Conservation (phyloP, 2,329 filamentous ascomycete species). For the Fusarium paranaense region DNA sequence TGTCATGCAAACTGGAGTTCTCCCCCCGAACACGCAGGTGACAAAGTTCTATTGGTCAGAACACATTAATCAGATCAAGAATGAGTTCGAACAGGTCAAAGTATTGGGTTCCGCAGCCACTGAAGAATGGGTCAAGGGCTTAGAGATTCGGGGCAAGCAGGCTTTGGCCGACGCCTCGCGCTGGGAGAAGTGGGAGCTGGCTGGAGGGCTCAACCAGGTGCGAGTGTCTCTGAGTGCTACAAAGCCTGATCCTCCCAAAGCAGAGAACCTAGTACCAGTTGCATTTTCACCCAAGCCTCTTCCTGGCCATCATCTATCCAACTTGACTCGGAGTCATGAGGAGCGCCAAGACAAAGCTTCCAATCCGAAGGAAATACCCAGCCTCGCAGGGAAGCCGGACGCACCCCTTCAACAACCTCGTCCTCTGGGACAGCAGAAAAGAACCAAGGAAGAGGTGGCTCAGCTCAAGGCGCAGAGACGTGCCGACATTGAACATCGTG, state of each 20-base stretch:
- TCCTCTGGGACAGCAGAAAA: slow-evolving; percentile 52
- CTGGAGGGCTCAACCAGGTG: slow-evolving; percentile 56
- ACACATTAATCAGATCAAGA: slow-evolving; percentile 71
- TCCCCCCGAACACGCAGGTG: slow-evolving; percentile 61
- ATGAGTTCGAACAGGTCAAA: slow-evolving; percentile 72
- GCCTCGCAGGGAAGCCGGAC: slow-evolving; percentile 10
- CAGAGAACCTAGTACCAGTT: not conserved
- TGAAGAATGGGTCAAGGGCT: slow-evolving; percentile 84
- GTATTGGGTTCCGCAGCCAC: slow-evolving; percentile 74
- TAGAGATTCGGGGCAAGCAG: slow-evolving; percentile 72
- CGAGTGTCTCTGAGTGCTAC: slow-evolving; percentile 34
- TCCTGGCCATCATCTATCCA: not conserved
- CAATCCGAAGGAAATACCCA: slow-evolving; percentile 5
- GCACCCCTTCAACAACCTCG: slow-evolving; percentile 7
- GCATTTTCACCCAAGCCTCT: not conserved
- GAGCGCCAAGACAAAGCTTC: slow-evolving; percentile 10
- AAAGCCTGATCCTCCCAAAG: not conserved
- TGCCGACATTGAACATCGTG: slow-evolving; percentile 78
- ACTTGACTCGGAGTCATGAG: not conserved
- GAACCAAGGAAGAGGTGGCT: slow-evolving; percentile 71
- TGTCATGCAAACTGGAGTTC: slow-evolving; percentile 63
- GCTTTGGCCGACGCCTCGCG: slow-evolving; percentile 70
- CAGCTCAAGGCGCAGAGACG: slow-evolving; percentile 73
- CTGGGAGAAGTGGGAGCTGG: slow-evolving; percentile 79
- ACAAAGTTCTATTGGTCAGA: slow-evolving; percentile 74